Conservation (phyloP, 148 eudicot genomes). For the Silene uniflora region DNA sequence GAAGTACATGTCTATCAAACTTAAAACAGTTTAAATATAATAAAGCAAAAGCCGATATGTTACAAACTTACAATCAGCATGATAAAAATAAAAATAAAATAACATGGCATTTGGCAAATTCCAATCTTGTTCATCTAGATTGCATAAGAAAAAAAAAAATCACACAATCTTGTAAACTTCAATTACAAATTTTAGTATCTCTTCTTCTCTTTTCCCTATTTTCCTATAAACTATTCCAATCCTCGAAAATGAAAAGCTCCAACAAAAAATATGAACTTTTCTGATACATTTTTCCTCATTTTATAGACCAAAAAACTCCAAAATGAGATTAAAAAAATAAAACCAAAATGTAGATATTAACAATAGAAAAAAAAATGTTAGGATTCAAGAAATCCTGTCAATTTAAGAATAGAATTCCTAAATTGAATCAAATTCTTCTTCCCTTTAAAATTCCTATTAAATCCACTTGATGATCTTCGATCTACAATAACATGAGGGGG, state of each 20-base stretch:
- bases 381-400: conserved; percentile 76
- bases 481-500: conserved; percentile 64
- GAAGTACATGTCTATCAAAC: too few relatives aligned
- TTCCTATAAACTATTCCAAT: not conserved
- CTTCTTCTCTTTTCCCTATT: not conserved
- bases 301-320: not conserved
- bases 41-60: too few relatives aligned
- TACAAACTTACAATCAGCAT: not conserved
- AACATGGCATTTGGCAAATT: not conserved
- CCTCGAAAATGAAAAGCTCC: conserved; percentile 6
- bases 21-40: too few relatives aligned
- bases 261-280: conserved; percentile 2
- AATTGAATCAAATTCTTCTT: conserved; percentile 60
- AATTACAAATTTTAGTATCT: not conserved
- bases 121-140: too few relatives aligned
- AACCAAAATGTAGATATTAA: not conserved
- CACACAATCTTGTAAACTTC: not conserved
- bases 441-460: conserved; percentile 37
- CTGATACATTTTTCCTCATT: not conserved
- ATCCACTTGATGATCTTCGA: conserved; percentile 46
- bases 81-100: too few relatives aligned
- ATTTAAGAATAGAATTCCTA: conserved; percentile 60
- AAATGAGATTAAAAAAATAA: not conserved
- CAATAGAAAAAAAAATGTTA: conserved; percentile 1
- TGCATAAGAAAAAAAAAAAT: too few relatives aligned